Conservation (phyloP, 441 rosid genomes). For the Populus hybrid region DNA sequence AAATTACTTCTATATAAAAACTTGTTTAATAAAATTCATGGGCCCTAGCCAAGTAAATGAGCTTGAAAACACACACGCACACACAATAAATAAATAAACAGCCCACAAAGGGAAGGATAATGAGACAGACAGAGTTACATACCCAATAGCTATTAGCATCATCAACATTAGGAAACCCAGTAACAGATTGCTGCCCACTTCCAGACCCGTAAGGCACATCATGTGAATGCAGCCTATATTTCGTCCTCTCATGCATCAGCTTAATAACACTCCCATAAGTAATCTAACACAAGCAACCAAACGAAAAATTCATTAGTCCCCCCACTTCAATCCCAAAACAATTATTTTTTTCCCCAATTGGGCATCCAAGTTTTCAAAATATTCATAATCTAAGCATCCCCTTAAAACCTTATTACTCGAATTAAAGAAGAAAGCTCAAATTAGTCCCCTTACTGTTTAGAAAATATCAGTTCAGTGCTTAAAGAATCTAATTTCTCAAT, state of each 20-base stretch:
- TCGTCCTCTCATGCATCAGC: slow-evolving; percentile 92
- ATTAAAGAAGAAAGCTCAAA: no score
- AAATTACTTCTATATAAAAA: neutral
- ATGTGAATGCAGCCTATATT: slow-evolving; percentile 78
- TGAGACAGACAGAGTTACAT: slow-evolving; percentile 45
- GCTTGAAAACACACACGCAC: neutral
- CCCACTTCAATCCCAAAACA: neutral
- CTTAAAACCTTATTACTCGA: neutral
- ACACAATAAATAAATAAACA: neutral
- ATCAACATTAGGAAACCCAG: slow-evolving; percentile 76
- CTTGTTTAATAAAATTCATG: neutral
- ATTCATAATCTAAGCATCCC: neutral
- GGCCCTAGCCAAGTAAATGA: neutral
- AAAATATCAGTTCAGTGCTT: neutral
- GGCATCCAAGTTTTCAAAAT: neutral
- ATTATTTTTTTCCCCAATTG: neutral
- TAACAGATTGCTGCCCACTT: slow-evolving; percentile 97
- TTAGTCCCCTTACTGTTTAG: neutral
- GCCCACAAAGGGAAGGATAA: neutral
- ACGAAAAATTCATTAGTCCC: neutral
- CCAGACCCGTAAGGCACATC: slow-evolving; percentile 99
- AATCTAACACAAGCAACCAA: slow-evolving; percentile 36
- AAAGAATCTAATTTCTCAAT: neutral
- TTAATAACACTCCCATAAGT: slow-evolving; percentile 83
- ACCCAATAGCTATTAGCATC: slow-evolving; percentile 99